phyloP scores from a whole-genome alignment of 2,329 filamentous ascomycete species.

The Diaporthe destruens region DNA sequence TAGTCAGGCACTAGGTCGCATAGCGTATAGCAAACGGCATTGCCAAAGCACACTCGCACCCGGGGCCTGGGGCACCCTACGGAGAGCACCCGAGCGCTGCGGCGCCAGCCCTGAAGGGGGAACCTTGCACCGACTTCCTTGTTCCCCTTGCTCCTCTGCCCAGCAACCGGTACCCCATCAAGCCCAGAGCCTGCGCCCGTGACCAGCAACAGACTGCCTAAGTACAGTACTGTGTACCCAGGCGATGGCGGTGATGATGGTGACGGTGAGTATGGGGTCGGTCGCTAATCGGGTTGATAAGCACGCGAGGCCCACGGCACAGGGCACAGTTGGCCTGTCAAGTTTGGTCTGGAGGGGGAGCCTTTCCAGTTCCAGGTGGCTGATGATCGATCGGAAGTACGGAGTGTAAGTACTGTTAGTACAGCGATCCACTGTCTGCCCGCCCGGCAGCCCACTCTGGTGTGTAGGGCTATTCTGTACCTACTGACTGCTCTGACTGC shows the following conservation, averaged over 20 bases:
- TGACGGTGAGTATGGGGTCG: conserved; percentile 2
- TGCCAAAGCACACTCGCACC: too few relatives aligned
- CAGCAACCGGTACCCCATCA: conserved; percentile 3
- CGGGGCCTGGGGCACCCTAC: background rate
- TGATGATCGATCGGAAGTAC: conserved; percentile 33
- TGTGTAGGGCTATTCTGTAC: background rate
- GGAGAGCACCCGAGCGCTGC: background rate
- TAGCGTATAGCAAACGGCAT: conserved; percentile 17
- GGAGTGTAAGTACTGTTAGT: too few relatives aligned
- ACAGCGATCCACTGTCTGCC: conserved; percentile 18
- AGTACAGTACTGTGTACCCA: too few relatives aligned
- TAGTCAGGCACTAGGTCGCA: background rate
- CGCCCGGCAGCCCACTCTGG: background rate
- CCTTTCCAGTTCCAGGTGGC: conserved; percentile 19
- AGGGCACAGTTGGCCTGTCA: conserved; percentile 3
- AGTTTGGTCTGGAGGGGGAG: conserved; percentile 13
- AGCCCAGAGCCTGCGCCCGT: background rate
- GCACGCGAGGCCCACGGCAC: conserved; percentile 26
- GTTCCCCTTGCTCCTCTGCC: conserved; percentile 4
- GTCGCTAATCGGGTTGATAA: conserved; percentile 34
- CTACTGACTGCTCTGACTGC: background rate
- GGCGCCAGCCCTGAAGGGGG: conserved; percentile 2
- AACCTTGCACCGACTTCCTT: background rate
- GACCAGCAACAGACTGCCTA: background rate
- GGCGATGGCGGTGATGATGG: conserved; percentile 11